A percentile compares a stretch with the other conserved stretches of the same genome.
These are phyloP conservation scores for Colletotrichum phormii DNA, from an alignment of 2,329 filamentous ascomycete species.

Conservation along the genomic window DNA sequence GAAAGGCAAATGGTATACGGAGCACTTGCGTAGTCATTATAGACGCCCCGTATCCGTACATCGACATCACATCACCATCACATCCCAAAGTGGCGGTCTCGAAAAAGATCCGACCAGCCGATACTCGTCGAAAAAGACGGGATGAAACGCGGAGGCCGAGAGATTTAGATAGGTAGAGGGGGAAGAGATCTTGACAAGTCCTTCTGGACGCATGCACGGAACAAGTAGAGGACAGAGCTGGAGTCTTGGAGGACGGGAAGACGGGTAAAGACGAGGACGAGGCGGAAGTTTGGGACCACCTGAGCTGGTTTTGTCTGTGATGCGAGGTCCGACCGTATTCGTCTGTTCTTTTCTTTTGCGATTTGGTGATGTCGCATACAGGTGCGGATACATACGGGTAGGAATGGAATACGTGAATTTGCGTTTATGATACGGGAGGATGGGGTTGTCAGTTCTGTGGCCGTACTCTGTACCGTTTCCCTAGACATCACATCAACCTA, in stretches of 20 bases:
- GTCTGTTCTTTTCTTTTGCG: conserved; percentile 18
- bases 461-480: not conserved
- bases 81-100: not conserved
- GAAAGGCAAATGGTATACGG: not conserved
- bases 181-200: not conserved
- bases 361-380: not conserved
- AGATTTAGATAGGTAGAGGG: not conserved
- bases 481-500: no score
- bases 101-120: not conserved
- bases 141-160: conserved; percentile 31
- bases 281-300: not conserved
- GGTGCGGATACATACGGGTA: not conserved
- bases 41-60: not conserved
- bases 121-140: not conserved
- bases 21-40: no score
- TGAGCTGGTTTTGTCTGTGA: conserved; percentile 11
- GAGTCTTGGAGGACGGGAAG: not conserved
- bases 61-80: not conserved
- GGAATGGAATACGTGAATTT: not conserved
- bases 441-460: no score
- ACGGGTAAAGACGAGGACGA: not conserved
- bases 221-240: conserved; percentile 5
- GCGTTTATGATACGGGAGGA: not conserved
- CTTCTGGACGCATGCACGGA: conserved; percentile 16
- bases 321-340: conserved; percentile 26